Base-by-base conservation (phyloP, 345 rosid genomes). In the Raphanus sativus region DNA sequence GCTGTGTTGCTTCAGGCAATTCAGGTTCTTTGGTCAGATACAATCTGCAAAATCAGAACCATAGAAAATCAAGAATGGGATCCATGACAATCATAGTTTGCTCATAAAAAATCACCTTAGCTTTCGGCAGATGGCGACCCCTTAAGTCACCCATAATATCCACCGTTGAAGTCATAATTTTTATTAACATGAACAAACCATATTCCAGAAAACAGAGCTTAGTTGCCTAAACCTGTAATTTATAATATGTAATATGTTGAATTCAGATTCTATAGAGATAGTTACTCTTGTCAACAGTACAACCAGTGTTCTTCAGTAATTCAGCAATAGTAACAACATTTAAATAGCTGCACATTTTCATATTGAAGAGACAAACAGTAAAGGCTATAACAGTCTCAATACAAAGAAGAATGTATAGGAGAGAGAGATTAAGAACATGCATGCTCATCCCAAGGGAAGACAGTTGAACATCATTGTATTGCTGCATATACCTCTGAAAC, bases 91-190 rank as follows among this genome's bases (percentile, higher is more conserved):
- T 25, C 55, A 61, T 58, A 29, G 38, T 6, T 2, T 61, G 65
- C 17, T 29, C 17, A 60, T 2, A 38, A 38, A 33, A 33, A 59
- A 29, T 25, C 78, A 92, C 98, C 89, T 89, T 92, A 16, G 96
- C 93, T 82, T 92, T 90, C 78, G 88, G 94, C 73, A 88, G 89
- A 50, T 90, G 86, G 32, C 89, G 82, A 91, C 96, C 75, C 21
- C 21, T 21, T 21, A 21, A 21, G 21, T 21, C 21, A 21, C 1
- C 21, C 21, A 21, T 21, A 21, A 21, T 21, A 21, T 88, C 96
- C 77, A 92, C 90, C 8, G 94, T 88, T 8, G 94, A 81, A 16
- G 96, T 93, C 76, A 73, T 89, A 74, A 93, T 90, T 85, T 88
- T 91, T 90, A 85, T 70, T 79, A 34, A 34, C 40, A 34, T 0